A percentile compares a stretch with the other conserved stretches of the same genome.
Evolutionary conservation across 2,329 filamentous ascomycete genomes (phyloP).

Genomic region (Boeremia lycopersici): DNA sequence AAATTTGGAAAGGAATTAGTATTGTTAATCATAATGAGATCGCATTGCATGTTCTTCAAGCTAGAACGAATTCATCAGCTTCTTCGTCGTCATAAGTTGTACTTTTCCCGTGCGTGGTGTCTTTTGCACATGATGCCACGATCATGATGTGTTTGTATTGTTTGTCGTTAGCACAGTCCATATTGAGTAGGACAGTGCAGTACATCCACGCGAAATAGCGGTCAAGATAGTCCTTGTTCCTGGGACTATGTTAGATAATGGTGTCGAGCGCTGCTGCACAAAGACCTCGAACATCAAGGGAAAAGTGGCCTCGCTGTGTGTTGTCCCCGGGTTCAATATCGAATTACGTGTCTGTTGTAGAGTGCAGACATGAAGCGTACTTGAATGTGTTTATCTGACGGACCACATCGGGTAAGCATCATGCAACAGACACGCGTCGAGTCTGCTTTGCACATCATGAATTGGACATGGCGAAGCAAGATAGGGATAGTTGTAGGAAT

Average conservation of each 20-base stretch:
- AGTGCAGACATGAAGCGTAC: slow-evolving; percentile 46
- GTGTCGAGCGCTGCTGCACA: slow-evolving; percentile 25
- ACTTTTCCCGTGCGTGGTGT: slow-evolving; percentile 23
- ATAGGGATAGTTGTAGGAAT: neutral
- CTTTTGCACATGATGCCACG: slow-evolving; percentile 25
- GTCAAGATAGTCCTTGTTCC: slow-evolving; percentile 20
- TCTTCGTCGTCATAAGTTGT: slow-evolving; percentile 16
- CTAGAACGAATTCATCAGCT: slow-evolving; percentile 16
- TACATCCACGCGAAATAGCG: slow-evolving; percentile 5
- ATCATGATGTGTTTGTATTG: slow-evolving; percentile 20
- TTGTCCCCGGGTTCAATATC: slow-evolving; percentile 20
- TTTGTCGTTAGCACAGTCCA: slow-evolving; percentile 13
- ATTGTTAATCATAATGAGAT: slow-evolving; percentile 16
- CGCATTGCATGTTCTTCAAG: slow-evolving; percentile 12
- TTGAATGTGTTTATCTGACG: slow-evolving; percentile 24
- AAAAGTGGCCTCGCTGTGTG: slow-evolving; percentile 9
- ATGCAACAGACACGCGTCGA: neutral
- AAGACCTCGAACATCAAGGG: slow-evolving; percentile 22
- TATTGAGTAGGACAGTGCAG: slow-evolving; percentile 25
- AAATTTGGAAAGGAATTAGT: neutral
- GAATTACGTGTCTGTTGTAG: slow-evolving; percentile 21
- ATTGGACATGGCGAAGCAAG: neutral
- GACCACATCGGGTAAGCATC: neutral
- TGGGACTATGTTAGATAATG: slow-evolving; percentile 22
- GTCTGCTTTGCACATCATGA: neutral